Base-by-base conservation (phyloP, 2,329 filamentous ascomycete species). In the Volutella citrinella region DNA sequence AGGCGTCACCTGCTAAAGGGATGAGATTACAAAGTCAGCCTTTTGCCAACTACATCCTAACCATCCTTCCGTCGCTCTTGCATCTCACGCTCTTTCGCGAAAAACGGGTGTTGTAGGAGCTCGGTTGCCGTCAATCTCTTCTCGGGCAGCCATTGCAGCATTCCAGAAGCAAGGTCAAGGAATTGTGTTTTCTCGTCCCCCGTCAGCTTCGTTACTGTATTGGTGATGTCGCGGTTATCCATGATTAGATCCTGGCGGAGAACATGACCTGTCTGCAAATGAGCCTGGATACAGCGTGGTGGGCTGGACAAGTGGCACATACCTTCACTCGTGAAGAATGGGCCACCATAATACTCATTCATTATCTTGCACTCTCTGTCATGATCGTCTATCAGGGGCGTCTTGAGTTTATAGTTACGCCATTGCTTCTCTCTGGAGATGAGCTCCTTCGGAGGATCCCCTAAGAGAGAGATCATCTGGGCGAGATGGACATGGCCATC, bases 61-160 rank as follows among this genome's bases (percentile, higher is more conserved):
- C n/a, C n/a, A n/a, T n/a, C n/a, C n/a, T n/a, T n/a, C n/a, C n/a
- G n/a, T n/a, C 20, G 20, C 12, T 8, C 20, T 22, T 22, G 20
- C 9, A 8, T 22, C 20, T 22, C 20, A 12, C 20, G 20, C 12
- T 9, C 12, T 12, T 22, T 12, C 12, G 20, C 32, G 21, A 55
- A 47, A 21, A 51, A 44, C 3, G 35, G 37, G 39, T 52, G 49
- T 20, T 46, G 19, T 23, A 52, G 13, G 1, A 52, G 40, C 36
- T 55, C 46, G 19, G 34, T 41, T 7, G 52, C 45, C 4, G 43
- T 51, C 36, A 43, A 51, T 30, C 40, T 49, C 33, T 49, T 46
- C 16, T 52, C 52, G 5, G 45, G 45, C 28, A 52, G 27, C 53
- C 51, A 53, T 19, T 49, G 42, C 11, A 54, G 45, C 49, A 56